Conservation (phyloP, 108 stramenopile species). For the Craspedostauros australis region DNA sequence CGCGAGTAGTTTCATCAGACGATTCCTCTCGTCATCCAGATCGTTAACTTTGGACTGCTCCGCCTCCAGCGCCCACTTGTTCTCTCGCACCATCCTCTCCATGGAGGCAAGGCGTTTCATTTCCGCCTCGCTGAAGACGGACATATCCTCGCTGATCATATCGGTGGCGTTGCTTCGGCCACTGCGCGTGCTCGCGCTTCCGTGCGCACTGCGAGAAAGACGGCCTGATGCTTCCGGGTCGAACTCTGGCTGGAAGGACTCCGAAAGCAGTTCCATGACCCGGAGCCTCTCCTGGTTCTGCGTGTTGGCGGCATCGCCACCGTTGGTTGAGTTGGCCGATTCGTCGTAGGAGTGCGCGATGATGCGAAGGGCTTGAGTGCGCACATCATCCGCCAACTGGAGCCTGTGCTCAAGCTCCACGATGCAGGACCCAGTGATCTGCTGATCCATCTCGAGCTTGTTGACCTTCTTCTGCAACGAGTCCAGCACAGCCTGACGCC, state of each 20-base stretch:
- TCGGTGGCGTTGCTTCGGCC: slow-evolving; percentile 4
- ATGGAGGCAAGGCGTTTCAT: slow-evolving; percentile 6
- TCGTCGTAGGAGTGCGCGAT: slow-evolving; percentile 3
- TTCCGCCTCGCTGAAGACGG: slow-evolving; percentile 9
- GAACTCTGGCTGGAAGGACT: slow-evolving; percentile 11
- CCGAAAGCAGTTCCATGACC: slow-evolving; percentile 3
- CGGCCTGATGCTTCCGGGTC: slow-evolving; percentile 14
- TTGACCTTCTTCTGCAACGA: slow-evolving; percentile 17
- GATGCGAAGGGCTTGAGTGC: slow-evolving; percentile 4
- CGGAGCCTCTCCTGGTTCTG: slow-evolving; percentile 7
- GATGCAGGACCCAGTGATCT: slow-evolving; percentile 4
- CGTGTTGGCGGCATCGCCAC: slow-evolving; percentile 9
- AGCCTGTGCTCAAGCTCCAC: slow-evolving; percentile 12
- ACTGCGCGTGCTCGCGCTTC: slow-evolving; percentile 4
- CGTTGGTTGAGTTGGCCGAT: background rate
- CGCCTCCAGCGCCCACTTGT: slow-evolving; percentile 7
- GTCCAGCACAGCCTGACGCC: slow-evolving; percentile 5
- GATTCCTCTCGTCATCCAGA: slow-evolving; percentile 15
- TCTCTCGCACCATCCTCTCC: slow-evolving; percentile 2
- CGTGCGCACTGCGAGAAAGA: slow-evolving; percentile 10
- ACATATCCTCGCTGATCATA: no score
- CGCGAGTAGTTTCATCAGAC: no score
- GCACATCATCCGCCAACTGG: slow-evolving; percentile 5
- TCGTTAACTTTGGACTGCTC: slow-evolving; percentile 14
- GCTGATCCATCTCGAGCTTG: slow-evolving; percentile 6